Base-by-base conservation (phyloP, 192 early-diverging fungal genomes). In the Podila epicladia region DNA sequence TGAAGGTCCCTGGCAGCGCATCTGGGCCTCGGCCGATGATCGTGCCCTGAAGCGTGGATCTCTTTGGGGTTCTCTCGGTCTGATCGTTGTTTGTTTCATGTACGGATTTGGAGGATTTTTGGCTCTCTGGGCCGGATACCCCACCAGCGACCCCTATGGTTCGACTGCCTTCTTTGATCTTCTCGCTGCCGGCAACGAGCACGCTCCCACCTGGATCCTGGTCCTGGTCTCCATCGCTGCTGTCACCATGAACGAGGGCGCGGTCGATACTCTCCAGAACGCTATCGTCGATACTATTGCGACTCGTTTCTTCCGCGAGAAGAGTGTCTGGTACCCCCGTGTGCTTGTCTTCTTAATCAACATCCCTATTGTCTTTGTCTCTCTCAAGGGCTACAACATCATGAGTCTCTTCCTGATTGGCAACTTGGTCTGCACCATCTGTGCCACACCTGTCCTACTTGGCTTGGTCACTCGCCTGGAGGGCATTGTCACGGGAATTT, bases 1-100 rank as follows among this genome's bases (percentile, higher is more conserved):
- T 64, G 90, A 93, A 66, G 90, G 88, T 32, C 90, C 89, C 58
- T 93, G 91, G 91, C 91, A 93, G 82, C 85, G 90, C 35, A 87
- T 91, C 17, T 93, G 90, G 87, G 83, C 91, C 13, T 87, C 92
- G 20, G 83, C 83, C 31, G 85, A 82, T 64, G 85, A 93, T 72
- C 82, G 82, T 32, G 89, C 88, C 22, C 62, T 93, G 73, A 74
- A 82, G 60, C 82, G 76, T 65, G 87, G 87, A 50, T 85, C 89
- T 7, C 64, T 87, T 71, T 78, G 83, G 73, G 92, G 88, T 6
- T 85, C 86, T 51, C 73, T 85, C 48, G 65, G 86, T 58, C 85
- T 88, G 9, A 83, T 89, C 53, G 66, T 85, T 6, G 82, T 93
- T 12, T 78, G 84, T 5, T 79, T 90, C 20, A 61, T 91, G 37